These are phyloP conservation scores for Ustilago tritici DNA, from an alignment of 1,284 basidiomycete genomes.

Conservation along the genomic window DNA sequence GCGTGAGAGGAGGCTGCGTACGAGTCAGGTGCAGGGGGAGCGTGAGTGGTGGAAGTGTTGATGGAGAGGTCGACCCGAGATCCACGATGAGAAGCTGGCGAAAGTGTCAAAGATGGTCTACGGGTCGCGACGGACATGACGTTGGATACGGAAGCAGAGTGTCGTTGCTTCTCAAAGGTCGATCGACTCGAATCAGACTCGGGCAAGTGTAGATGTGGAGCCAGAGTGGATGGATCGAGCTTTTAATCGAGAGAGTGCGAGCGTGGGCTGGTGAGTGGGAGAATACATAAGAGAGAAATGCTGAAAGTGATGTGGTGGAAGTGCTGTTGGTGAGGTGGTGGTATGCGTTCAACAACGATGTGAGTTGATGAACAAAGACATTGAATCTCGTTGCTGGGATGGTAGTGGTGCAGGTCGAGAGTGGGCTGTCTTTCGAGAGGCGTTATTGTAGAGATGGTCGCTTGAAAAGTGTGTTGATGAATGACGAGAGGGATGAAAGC, in stretches of 20 bases:
- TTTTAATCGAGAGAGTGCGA: background rate
- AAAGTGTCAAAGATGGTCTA: slow-evolving; percentile 41
- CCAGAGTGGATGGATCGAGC: background rate
- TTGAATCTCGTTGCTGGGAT: background rate
- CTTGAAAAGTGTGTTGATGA: background rate
- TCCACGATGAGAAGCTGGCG: slow-evolving; percentile 40
- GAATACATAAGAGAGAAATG: background rate
- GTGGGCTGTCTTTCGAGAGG: background rate
- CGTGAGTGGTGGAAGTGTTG: slow-evolving; percentile 10
- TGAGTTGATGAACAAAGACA: background rate
- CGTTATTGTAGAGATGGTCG: background rate
- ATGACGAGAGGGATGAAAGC: background rate
- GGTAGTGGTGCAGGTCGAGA: background rate
- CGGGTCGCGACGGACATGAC: slow-evolving; percentile 43
- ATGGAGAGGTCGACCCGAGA: slow-evolving; percentile 41
- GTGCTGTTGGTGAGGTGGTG: background rate
- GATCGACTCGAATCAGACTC: background rate
- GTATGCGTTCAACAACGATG: background rate
- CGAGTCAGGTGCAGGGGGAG: slow-evolving; percentile 5
- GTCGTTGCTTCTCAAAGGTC: slow-evolving; percentile 2
- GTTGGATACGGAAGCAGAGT: slow-evolving; percentile 3
- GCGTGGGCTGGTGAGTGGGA: background rate
- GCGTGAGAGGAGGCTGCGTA: slow-evolving; percentile 13
- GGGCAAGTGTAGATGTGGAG: background rate
- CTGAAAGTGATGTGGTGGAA: background rate